Evolutionary conservation across 495 filamentous ascomycete species (phyloP), one percentile per base, ranked within the genome.

Genomic region (Aspergillus incahuasiensis): DNA sequence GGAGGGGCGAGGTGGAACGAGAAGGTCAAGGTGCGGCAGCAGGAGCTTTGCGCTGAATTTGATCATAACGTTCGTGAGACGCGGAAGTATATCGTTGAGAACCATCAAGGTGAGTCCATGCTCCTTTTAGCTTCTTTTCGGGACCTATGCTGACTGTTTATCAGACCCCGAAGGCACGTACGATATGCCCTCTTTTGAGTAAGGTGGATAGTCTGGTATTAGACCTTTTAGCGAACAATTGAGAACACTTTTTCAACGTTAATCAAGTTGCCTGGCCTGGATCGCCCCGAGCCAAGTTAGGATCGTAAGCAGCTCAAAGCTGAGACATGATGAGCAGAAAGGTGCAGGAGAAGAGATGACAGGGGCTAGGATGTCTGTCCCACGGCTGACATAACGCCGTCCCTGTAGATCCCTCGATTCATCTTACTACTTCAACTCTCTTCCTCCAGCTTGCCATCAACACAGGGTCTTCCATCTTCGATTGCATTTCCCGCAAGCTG

Each of bases 121-220:
- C 19, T 50, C 19, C 9, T 38, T 20, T 2, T 6, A 11, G 12
- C 13, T 5, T 47, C 6, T 35, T 21, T 30, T 12, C 12, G 3
- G 9, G 15, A 24, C 34, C 5, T 5, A 5, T 13, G 21, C 21
- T 48, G 35, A 55, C 44, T 11, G 6, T 8, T 40, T 9, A 9
- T 11, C 34, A 74, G 84, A 87, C 74, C 82, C 80, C 7, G 77
- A 80, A 15, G 79, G 72, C 15, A 77, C 73, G n/a, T 85, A 83
- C 60, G 74, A 78, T 41, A 72, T 70, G 54, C 79, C 81, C n/a
- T 43, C 56, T 32, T 64, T 64, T 24, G 52, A 63, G 12, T 63
- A 44, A 50, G 6, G 22, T 45, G 13, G 24, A 18, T 18, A 51
- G n/a, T n/a, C 2, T 15, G 5, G 16, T 18, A 32, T n/a, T 25